Base-by-base conservation (phyloP, 306 rosid species). In the Datisca glomerata region DNA sequence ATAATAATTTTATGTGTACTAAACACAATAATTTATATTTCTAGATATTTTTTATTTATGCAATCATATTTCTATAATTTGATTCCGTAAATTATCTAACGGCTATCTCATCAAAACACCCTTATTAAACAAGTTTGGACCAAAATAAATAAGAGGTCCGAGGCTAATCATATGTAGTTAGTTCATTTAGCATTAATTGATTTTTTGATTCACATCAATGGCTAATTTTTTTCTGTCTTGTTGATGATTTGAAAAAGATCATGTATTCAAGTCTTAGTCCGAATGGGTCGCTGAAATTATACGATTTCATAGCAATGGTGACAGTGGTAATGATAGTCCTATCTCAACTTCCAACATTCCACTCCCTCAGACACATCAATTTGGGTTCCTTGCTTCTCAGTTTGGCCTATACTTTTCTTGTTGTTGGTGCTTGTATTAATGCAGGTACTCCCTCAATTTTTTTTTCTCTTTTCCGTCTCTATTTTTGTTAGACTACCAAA, bases 301-400 rank as follows among this genome's bases (percentile, higher is more conserved):
- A 83, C 56, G 60, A 89, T 21, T 89, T 89, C 56, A 77, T 89
- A 67, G 93, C 97, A 53, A 74, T 83, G 94, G 97, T 77, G 78
- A 83, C 93, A 1, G 56, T 60, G 60, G 75, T 69, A 10, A 89
- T 83, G 97, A 61, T 83, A 50, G 24, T 70, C 22, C 69, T 89
- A 23, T 80, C 97, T 59, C 97, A 89, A 47, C 73, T 89, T 55
- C 97, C 97, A 18, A 57, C 75, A 16, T 89, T 89, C 60, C 97
- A 89, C 29, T 89, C 97, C 43, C 77, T 89, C 29, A 47, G 97
- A 60, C 74, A 89, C 60, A 63, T 89, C 59, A 89, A 89, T 69
- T 51, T 89, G 12, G 70, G 44, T 42, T 77, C 97, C 0, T 60
- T 89, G 51, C 53, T 89, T 63, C 82, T 89, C 57, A 56, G 86